Evolutionary conservation across 768 basidiomycete species (phyloP).

Genomic region (Albatrellus ellisii): DNA sequence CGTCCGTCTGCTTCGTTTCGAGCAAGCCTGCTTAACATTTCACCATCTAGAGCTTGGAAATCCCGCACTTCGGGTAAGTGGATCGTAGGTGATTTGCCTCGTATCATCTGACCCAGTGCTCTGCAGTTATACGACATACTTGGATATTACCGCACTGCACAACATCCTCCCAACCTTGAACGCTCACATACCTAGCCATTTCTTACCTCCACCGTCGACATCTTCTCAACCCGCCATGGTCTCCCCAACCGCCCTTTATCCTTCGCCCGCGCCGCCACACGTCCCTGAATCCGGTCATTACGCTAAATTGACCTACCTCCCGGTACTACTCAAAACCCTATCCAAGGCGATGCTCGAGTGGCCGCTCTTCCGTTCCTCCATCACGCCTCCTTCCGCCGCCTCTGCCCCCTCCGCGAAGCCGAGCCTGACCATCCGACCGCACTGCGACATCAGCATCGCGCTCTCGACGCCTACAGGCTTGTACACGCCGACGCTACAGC

Average conservation of each 20-base stretch:
- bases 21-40: background rate
- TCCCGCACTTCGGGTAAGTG: conserved; percentile 71
- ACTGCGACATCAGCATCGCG: conserved; percentile 64
- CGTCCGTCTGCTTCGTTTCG: conserved; percentile 4
- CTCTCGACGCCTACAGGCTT: conserved; percentile 74
- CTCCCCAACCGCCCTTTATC: conserved; percentile 27
- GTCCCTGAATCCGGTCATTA: conserved; percentile 44
- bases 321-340: conserved; percentile 73
- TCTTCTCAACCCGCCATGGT: conserved; percentile 22
- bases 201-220: conserved; percentile 27
- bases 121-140: conserved; percentile 52
- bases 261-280: conserved; percentile 25
- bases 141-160: conserved; percentile 65
- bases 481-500: conserved; percentile 62
- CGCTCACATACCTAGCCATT: conserved; percentile 51
- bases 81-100: background rate
- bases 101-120: background rate
- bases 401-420: conserved; percentile 31
- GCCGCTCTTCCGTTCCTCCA: conserved; percentile 72
- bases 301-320: conserved; percentile 65
- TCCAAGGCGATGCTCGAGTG: conserved; percentile 70
- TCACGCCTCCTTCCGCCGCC: conserved; percentile 28
- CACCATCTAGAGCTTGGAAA: conserved; percentile 52
- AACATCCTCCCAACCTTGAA: conserved; percentile 51
- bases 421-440: conserved; percentile 56